These are phyloP conservation scores for Tilletiaria anomala DNA, from an alignment of 1,284 basidiomycete species.

Conservation along the genomic window DNA sequence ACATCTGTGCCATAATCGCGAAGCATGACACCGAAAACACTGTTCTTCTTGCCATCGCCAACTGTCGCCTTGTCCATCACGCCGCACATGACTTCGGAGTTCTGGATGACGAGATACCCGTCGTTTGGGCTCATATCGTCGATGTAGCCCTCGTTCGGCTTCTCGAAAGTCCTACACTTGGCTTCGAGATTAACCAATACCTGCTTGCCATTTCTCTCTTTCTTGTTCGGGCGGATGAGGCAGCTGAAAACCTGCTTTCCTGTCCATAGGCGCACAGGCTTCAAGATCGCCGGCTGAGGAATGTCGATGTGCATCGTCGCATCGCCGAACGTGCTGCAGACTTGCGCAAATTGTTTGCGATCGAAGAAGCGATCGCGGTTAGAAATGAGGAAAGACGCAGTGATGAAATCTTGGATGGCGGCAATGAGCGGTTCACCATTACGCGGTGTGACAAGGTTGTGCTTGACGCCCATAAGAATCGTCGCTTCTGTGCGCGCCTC, in stretches of 20 bases:
- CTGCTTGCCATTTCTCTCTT: slow-evolving; percentile 53
- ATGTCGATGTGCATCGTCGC: slow-evolving; percentile 84
- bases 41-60: slow-evolving; percentile 97
- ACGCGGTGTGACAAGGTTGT: slow-evolving; percentile 67
- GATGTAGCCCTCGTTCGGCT: slow-evolving; percentile 52
- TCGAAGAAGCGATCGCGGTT: slow-evolving; percentile 85
- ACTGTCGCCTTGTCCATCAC: slow-evolving; percentile 98
- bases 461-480: slow-evolving; percentile 93
- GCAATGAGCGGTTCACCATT: slow-evolving; percentile 38
- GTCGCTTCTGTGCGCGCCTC: slow-evolving; percentile 95
- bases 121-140: slow-evolving; percentile 88
- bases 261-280: slow-evolving; percentile 86
- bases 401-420: slow-evolving; percentile 38
- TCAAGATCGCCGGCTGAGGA: slow-evolving; percentile 85
- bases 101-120: slow-evolving; percentile 91
- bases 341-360: slow-evolving; percentile 85
- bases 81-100: slow-evolving; percentile 98
- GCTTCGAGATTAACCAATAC: slow-evolving; percentile 76
- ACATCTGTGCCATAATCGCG: slow-evolving; percentile 91
- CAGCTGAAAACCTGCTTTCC: slow-evolving; percentile 97
- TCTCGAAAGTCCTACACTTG: slow-evolving; percentile 84
- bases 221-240: slow-evolving; percentile 83
- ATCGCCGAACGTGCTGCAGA: slow-evolving; percentile 87
- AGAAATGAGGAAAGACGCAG: slow-evolving; percentile 77
- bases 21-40: slow-evolving; percentile 93